Conservation (phyloP, 768 basidiomycete genomes). For the Paxillus ammoniavirescens region DNA sequence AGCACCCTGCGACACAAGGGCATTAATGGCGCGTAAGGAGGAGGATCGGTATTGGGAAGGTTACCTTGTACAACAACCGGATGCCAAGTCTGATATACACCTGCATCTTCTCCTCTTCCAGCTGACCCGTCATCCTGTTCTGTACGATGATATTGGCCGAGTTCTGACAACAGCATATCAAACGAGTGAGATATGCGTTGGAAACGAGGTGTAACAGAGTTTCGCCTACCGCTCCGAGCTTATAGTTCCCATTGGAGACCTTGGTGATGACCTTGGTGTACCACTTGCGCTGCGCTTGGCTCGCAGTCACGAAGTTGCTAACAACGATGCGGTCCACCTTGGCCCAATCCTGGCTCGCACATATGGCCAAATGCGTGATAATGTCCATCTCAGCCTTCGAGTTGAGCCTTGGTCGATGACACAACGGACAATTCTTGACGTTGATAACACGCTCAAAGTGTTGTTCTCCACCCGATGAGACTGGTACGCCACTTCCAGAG, state of each 20-base stretch:
- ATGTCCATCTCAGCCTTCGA: conserved; percentile 92
- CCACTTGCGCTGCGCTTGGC: conserved; percentile 97
- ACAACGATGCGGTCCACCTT: conserved; percentile 88
- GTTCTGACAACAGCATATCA: conserved; percentile 49
- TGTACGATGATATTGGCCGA: conserved; percentile 99
- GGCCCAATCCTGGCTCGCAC: conserved; percentile 91
- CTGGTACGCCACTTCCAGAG: conserved; percentile 5
- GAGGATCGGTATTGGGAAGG: conserved; percentile 3
- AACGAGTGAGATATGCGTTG: background rate
- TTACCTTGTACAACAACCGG: conserved; percentile 81
- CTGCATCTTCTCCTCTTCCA: conserved; percentile 99
- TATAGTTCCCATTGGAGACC: conserved; percentile 84
- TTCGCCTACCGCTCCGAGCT: conserved; percentile 75
- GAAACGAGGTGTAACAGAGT: background rate
- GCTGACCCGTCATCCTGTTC: conserved; percentile 84
- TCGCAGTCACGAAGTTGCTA: conserved; percentile 90
- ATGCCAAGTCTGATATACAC: conserved; percentile 93
- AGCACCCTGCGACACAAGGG: conserved; percentile 53
- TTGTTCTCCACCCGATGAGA: conserved; percentile 29
- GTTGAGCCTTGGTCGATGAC: conserved; percentile 83
- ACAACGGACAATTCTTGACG: conserved; percentile 90
- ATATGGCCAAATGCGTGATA: conserved; percentile 94
- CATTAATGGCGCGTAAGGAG: background rate
- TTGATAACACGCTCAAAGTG: conserved; percentile 87
- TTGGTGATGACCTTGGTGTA: conserved; percentile 88